Evolutionary conservation across 345 rosid genomes (phyloP).

Genomic region (Syzygium grande): DNA sequence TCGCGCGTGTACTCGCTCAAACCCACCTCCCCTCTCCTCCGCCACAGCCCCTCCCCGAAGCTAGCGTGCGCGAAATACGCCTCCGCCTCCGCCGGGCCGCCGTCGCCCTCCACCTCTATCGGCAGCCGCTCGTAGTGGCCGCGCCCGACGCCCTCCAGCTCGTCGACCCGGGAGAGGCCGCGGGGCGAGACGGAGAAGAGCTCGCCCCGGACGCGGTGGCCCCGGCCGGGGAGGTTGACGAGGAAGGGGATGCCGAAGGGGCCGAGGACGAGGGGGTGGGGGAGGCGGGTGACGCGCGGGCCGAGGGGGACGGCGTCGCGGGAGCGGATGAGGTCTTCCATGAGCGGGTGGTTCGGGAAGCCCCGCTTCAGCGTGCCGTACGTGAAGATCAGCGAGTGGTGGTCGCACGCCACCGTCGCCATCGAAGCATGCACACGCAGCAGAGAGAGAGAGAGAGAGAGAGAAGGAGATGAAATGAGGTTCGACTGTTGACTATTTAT

Average conservation of each 20-base stretch:
- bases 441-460: background rate
- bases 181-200: conserved; percentile 46
- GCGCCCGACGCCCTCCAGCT: conserved; percentile 42
- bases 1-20: conserved; percentile 30
- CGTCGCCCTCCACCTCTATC: conserved; percentile 15
- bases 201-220: conserved; percentile 54
- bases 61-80: conserved; percentile 54
- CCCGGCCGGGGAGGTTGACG: conserved; percentile 44
- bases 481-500: background rate
- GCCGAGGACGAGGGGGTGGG: conserved; percentile 64
- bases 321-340: conserved; percentile 7
- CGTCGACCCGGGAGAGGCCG: conserved; percentile 47
- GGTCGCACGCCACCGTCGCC: background rate
- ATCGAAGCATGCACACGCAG: background rate
- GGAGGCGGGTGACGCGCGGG: conserved; percentile 22
- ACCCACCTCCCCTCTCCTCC: conserved; percentile 36
- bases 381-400: conserved; percentile 27
- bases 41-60: conserved; percentile 58
- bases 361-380: conserved; percentile 67
- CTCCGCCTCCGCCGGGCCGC: conserved; percentile 32
- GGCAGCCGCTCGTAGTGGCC: conserved; percentile 75
- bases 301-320: conserved; percentile 45
- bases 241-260: conserved; percentile 66
- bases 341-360: conserved; percentile 10
- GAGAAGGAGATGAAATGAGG: background rate